Evolutionary conservation across 2,329 filamentous ascomycete species (phyloP).

Genomic region (Stromatinia cepivora): DNA sequence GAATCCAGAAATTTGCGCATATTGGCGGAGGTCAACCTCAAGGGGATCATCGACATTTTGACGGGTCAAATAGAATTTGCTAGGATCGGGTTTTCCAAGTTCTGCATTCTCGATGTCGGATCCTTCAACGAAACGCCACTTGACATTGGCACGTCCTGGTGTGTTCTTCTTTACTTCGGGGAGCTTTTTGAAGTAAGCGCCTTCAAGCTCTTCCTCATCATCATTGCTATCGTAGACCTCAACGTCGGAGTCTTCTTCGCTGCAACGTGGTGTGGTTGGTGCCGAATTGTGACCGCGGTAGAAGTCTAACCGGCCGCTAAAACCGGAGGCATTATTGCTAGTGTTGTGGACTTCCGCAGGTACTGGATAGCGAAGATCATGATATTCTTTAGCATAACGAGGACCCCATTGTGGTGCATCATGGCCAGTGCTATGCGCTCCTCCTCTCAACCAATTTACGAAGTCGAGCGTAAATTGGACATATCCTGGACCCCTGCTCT

Average conservation of each 20-base stretch:
- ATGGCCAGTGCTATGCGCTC: background rate
- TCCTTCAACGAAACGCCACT: constrained; percentile 10
- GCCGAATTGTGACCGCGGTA: background rate
- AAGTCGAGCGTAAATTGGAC: constrained; percentile 5
- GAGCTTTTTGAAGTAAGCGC: background rate
- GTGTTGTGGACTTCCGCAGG: background rate
- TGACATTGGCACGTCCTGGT: constrained; percentile 7
- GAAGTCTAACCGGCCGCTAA: background rate
- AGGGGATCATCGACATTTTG: background rate
- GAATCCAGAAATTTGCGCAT: background rate
- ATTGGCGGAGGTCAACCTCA: constrained; percentile 11
- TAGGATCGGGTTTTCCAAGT: background rate
- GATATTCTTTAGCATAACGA: background rate
- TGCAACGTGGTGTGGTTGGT: background rate
- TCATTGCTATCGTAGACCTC: constrained; percentile 11
- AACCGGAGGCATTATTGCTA: background rate
- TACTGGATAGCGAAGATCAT: background rate
- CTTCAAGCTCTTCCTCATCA: background rate
- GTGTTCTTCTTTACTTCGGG: constrained; percentile 16
- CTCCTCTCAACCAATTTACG: background rate
- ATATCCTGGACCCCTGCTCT: constrained; percentile 15
- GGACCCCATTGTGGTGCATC: constrained; percentile 3
- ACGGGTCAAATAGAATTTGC: constrained; percentile 16
- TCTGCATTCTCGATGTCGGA: background rate
- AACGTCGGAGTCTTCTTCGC: background rate